These are phyloP conservation scores for Cynanchum wilfordii DNA, from an alignment of 257 asterid species.

Conservation along the genomic window DNA sequence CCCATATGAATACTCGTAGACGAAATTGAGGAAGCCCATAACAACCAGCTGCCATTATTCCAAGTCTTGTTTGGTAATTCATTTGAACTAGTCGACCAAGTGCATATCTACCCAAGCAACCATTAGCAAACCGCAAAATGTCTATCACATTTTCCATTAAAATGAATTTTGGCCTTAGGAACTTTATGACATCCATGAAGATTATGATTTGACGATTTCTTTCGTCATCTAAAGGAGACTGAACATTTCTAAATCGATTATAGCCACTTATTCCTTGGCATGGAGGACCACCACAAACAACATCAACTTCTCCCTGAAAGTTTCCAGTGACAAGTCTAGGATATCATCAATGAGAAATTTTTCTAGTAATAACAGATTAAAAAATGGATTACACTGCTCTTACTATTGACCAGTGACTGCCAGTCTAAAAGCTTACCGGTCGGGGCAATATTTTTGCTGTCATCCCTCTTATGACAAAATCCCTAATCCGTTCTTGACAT, in stretches of 20 bases:
- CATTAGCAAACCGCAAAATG: constrained; percentile 49
- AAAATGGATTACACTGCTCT: not conserved
- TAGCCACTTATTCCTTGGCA: constrained; percentile 92
- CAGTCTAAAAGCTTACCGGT: constrained; percentile 49
- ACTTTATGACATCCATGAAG: constrained; percentile 58
- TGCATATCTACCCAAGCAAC: constrained; percentile 75
- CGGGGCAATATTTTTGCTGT: constrained; percentile 55
- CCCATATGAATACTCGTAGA: constrained; percentile 74
- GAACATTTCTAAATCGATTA: constrained; percentile 53
- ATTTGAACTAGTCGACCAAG: constrained; percentile 55
- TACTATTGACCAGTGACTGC: constrained; percentile 1
- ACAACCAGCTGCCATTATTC: constrained; percentile 82
- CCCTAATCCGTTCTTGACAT: constrained; percentile 54
- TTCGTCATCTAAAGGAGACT: constrained; percentile 43
- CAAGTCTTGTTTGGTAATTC: constrained; percentile 69
- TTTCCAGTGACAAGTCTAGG: not conserved
- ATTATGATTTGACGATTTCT: constrained; percentile 60
- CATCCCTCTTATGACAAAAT: constrained; percentile 45
- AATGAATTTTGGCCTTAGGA: constrained; percentile 52
- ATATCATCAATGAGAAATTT: not conserved
- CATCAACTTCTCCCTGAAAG: constrained; percentile 67
- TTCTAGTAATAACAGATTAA: not conserved
- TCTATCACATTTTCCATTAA: constrained; percentile 90
- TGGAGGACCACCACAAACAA: constrained; percentile 89
- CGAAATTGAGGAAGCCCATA: constrained; percentile 87